Conservation (phyloP, 2,329 filamentous ascomycete genomes). For the Alternaria dauci region DNA sequence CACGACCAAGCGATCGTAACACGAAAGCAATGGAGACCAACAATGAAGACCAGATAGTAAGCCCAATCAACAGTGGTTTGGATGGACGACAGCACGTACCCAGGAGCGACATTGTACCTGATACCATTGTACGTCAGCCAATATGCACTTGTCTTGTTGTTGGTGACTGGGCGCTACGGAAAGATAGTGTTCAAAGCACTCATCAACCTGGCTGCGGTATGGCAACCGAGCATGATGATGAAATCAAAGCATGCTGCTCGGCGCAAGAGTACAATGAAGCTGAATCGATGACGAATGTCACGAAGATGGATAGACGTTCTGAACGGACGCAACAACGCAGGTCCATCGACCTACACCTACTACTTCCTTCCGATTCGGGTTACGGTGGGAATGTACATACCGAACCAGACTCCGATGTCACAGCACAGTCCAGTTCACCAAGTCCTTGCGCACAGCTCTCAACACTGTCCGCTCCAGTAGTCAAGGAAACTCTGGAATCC, state of each 20-base stretch:
- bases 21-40: neutral
- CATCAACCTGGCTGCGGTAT: neutral
- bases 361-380: neutral
- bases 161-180: neutral
- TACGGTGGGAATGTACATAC: no score
- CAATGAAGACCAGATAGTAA: neutral
- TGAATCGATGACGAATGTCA: neutral
- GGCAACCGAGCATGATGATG: neutral
- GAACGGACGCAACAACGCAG: neutral
- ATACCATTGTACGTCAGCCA: neutral
- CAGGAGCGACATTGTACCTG: no score
- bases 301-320: no score
- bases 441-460: neutral
- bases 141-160: neutral
- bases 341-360: neutral
- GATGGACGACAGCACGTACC: neutral
- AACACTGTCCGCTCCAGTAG: neutral
- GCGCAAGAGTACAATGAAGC: no score
- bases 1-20: neutral
- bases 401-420: neutral
- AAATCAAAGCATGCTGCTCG: neutral
- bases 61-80: no score
- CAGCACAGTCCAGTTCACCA: neutral
- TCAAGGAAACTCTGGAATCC: neutral
- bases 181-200: neutral